Evolutionary conservation across 2,329 filamentous ascomycete genomes (phyloP).

Genomic region (Chaetomiaceae sp.): DNA sequence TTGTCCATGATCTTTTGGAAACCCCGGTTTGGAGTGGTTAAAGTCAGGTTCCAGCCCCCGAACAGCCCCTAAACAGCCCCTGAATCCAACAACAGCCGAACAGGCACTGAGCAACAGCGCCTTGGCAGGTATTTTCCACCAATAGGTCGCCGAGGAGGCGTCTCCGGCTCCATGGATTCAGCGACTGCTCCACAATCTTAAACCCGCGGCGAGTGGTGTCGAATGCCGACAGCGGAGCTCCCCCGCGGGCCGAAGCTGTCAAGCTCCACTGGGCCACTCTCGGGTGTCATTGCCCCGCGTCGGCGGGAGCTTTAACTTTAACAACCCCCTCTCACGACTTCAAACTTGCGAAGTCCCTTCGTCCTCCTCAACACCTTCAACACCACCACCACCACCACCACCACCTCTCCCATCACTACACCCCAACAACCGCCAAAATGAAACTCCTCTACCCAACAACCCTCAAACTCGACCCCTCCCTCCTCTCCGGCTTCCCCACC

Average conservation of each 20-base stretch:
- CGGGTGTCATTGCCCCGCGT: constrained; percentile 3
- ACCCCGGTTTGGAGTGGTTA: no score
- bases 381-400: neutral
- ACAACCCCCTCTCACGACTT: neutral
- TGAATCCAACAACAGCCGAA: no score
- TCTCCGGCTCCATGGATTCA: neutral
- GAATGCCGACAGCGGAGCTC: constrained; percentile 7
- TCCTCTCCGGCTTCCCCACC: constrained; percentile 54
- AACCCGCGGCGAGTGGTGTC: neutral
- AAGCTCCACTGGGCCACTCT: neutral
- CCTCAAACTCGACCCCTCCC: constrained; percentile 50
- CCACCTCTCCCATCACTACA: neutral
- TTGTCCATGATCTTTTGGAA: no score
- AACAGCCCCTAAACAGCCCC: no score
- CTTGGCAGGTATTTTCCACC: no score
- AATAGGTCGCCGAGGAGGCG: neutral
- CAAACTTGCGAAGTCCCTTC: neutral
- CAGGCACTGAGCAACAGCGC: no score
- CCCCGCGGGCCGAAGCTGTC: neutral
- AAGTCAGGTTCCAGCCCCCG: no score
- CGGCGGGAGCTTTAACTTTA: neutral
- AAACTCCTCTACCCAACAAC: constrained; percentile 66
- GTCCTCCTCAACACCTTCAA: neutral
- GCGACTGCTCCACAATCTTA: neutral
- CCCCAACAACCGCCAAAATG: constrained; percentile 34